Evolutionary conservation across 345 rosid species (phyloP), one percentile per base, ranked within the genome.

Genomic region (Turritis glabra): DNA sequence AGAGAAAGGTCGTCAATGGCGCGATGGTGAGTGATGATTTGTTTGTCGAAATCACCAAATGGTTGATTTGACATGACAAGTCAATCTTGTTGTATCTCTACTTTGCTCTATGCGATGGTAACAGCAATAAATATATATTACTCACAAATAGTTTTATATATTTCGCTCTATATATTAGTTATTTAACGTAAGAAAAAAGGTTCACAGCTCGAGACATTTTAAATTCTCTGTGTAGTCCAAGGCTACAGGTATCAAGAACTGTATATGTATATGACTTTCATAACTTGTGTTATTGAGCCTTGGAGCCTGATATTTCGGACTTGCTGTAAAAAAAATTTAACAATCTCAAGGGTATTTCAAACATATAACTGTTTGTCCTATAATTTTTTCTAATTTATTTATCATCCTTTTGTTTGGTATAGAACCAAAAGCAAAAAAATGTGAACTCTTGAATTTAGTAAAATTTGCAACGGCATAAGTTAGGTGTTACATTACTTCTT

Each of bases 31-130:
- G 52, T 37, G 40, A 48, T 72, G 63, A 53, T 73, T 48, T 37
- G 17, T 19, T 29, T 73, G 10, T 22, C 3, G 44, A 73, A 43
- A 53, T 53, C 21, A 52, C 2, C 63, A 63, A 63, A 64, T 43
- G 44, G 23, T 40, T 73, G 55, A 63, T 73, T 64, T 73, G 77
- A 74, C 29, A 55, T 55, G 77, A 74, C 65, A 23, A 30, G 58
- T 30, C 77, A 18, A 54, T 43, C 15, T 27, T 71, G n/a, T 61
- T 25, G 43, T 53, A 66, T 17, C 15, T 61, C 26, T 27, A 27
- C 69, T 43, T 6, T n/a, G 48, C 19, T 40, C 46, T 40, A 40
- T 14, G 17, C 48, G 19, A 41, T 43, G 27, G 7, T 21, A 50
- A 48, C 13, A 19, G 25, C 53, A 19, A 48, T 48, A 19, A 8